Percentiles rank a stretch among this genome's conserved stretches.
Evolutionary conservation across 257 asterid genomes (phyloP).

Genomic region (Solanum commersonii): DNA sequence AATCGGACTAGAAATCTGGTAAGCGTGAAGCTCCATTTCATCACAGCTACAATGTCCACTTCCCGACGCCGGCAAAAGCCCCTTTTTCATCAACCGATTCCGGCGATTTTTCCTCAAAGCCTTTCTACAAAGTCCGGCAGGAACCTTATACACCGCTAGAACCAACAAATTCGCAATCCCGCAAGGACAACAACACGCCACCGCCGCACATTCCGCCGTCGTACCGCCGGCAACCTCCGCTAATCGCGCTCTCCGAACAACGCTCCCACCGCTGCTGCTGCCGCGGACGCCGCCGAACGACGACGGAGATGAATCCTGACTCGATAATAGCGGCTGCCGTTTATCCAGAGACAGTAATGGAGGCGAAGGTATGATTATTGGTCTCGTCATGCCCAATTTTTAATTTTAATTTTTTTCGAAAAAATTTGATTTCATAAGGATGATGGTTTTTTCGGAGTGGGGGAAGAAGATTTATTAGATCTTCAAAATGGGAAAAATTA

Average conservation of each 20-base stretch:
- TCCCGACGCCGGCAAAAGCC: conserved; percentile 18
- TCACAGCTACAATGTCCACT: conserved; percentile 21
- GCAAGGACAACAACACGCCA: conserved; percentile 88
- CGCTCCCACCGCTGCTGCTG: background rate
- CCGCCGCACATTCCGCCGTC: conserved; percentile 77
- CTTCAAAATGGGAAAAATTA: background rate
- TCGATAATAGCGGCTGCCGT: conserved; percentile 36
- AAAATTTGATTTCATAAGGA: background rate
- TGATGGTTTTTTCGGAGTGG: background rate
- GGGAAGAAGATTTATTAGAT: background rate
- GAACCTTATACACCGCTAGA: conserved; percentile 57
- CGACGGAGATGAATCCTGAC: conserved; percentile 9
- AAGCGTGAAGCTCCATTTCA: conserved; percentile 36
- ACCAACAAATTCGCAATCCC: conserved; percentile 49
- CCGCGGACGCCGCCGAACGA: background rate
- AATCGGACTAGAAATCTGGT: conserved; percentile 13
- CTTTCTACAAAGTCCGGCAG: conserved; percentile 67
- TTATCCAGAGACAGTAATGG: conserved; percentile 11
- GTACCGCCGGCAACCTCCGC: conserved; percentile 79
- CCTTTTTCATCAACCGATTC: conserved; percentile 15
- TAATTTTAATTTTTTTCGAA: background rate
- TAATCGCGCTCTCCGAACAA: background rate
- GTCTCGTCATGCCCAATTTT: conserved; percentile 26
- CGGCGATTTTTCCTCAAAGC: conserved; percentile 50
- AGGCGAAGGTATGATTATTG: conserved; percentile 21